Percentiles rank a stretch among this genome's conserved stretches.
These are phyloP conservation scores for Fragaria nilgerrensis DNA, from an alignment of 306 rosid species.

Conservation along the genomic window DNA sequence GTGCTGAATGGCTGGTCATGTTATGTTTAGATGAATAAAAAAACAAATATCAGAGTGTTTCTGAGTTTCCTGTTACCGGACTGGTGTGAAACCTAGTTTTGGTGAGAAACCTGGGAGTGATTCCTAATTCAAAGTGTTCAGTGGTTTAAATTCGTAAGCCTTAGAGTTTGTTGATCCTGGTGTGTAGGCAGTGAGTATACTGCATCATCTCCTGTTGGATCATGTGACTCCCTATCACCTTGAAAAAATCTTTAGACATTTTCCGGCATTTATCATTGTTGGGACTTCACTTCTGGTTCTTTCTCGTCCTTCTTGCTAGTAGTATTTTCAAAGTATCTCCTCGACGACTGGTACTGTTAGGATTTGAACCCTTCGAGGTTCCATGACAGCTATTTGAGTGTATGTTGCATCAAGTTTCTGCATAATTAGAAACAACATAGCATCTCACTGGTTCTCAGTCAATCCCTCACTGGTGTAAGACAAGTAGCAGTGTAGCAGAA, in stretches of 20 bases:
- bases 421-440: not conserved
- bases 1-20: too few relatives aligned
- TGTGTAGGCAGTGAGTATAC: too few relatives aligned
- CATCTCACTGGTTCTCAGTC: not conserved
- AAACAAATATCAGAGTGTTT: too few relatives aligned
- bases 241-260: not conserved
- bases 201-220: not conserved
- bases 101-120: too few relatives aligned
- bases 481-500: not conserved
- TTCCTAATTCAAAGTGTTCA: too few relatives aligned
- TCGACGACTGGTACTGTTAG: not conserved
- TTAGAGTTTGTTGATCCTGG: too few relatives aligned
- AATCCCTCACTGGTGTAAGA: not conserved
- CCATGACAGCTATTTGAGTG: not conserved
- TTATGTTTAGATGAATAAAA: too few relatives aligned
- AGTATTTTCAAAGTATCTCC: not conserved
- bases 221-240: not conserved
- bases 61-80: too few relatives aligned
- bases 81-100: too few relatives aligned
- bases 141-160: too few relatives aligned
- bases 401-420: not conserved
- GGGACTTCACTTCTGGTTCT: not conserved
- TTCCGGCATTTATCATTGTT: not conserved
- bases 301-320: not conserved
- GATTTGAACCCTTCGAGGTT: not conserved